Evolutionary conservation across 192 early-diverging fungal species (phyloP), one percentile per base, ranked within the genome.

Genomic region (Lunasporangiospora selenospora): DNA sequence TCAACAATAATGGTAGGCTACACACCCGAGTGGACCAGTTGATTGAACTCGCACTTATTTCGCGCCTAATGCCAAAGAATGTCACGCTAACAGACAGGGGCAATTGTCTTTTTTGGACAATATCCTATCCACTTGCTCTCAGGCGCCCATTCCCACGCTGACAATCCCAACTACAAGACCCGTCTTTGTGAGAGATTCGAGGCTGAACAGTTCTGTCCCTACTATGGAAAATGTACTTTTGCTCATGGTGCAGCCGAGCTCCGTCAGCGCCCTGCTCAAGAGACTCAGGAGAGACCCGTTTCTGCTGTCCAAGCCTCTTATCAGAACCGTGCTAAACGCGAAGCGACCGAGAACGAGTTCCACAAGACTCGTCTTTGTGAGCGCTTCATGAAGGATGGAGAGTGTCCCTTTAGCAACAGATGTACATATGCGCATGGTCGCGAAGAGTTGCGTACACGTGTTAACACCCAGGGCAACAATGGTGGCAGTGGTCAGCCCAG

Each of bases 361-460:
- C 92, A 89, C 77, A 94, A 94, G 77, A 95, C 94, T 4, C 77
- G 87, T 11, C 66, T 92, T 31, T 95, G 94, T 71, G 92, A 94
- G 65, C 82, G 90, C 29, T 95, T 87, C 53, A 79, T 89, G 69
- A 87, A 85, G 53, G 91, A 92, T 33, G 79, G 79, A 44, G 87
- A 85, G 41, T 92, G 89, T 60, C 93, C 92, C 47, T 95, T 93
- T 71, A 90, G 91, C n/a, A 81, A 85, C n/a, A 88, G 89, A 53
- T 95, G 93, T 75, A 89, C 90, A 67, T 94, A 92, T 78, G 92
- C 89, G 42, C 77, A 79, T 33, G 77, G 77, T 36, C 65, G 67
- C 23, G 38, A 79, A 23, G 77, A 79, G 26, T 65, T 79, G 23
- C 65, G 77, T 37, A 65, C 75, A 41, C 62, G 71, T 56, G 65